A percentile compares a stretch with the other conserved stretches of the same genome.
Evolutionary conservation across 1,284 basidiomycete species (phyloP).

Genomic region (Entoloma clypeatum): DNA sequence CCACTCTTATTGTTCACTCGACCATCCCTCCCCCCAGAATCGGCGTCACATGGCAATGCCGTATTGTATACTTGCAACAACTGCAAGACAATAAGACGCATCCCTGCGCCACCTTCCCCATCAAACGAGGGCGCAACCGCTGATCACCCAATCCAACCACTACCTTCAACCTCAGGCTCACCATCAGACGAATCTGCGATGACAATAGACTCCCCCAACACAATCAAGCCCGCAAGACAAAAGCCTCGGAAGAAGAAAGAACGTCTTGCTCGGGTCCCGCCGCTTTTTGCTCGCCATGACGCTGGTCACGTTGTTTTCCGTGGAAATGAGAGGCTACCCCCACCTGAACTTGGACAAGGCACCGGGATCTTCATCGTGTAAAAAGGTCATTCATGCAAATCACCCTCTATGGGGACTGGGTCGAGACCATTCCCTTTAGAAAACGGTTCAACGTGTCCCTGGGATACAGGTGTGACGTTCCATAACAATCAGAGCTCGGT

Average conservation of each 20-base stretch:
- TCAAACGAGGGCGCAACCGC: neutral
- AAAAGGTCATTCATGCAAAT: neutral
- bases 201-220: conserved; percentile 4
- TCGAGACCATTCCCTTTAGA: neutral
- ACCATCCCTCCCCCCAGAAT: conserved; percentile 34
- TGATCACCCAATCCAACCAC: neutral
- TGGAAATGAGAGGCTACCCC: conserved; percentile 46
- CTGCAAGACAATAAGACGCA: conserved; percentile 50
- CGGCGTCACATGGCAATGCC: conserved; percentile 46
- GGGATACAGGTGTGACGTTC: too few species aligned
- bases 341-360: conserved; percentile 10
- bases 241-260: conserved; percentile 3
- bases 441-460: neutral
- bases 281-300: conserved; percentile 56
- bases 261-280: conserved; percentile 37
- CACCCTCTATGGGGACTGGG: neutral
- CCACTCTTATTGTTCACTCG: neutral
- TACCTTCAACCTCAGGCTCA: neutral
- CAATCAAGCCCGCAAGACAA: neutral
- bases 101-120: conserved; percentile 56
- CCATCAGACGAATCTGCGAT: neutral
- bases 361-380: conserved; percentile 19
- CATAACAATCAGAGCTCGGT: too few species aligned
- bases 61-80: conserved; percentile 54
- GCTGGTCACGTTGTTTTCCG: conserved; percentile 60